Evolutionary conservation across 2,329 filamentous ascomycete species (phyloP).

Genomic region (Aspergillus japonicus): DNA sequence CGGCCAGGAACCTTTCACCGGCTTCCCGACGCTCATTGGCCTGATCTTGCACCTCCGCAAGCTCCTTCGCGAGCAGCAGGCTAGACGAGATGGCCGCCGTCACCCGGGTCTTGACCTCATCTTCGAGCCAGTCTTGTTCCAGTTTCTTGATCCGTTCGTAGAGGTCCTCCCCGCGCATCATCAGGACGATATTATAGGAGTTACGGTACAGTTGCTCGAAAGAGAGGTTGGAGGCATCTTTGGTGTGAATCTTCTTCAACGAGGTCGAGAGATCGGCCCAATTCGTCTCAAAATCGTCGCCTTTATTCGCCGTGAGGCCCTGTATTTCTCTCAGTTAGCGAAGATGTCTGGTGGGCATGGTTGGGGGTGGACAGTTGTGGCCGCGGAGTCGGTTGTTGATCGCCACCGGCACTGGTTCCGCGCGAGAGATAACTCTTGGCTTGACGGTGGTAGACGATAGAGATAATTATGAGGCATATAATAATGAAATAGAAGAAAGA

Average conservation of each 20-base stretch:
- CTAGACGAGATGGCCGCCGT: conserved; percentile 68
- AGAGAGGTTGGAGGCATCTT: conserved; percentile 83
- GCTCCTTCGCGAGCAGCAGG: conserved; percentile 57
- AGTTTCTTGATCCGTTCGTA: conserved; percentile 79
- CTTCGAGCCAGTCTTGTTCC: conserved; percentile 76
- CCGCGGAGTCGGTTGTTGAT: background rate
- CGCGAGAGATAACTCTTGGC: background rate
- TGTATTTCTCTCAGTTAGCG: conserved; percentile 27
- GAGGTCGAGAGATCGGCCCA: conserved; percentile 77
- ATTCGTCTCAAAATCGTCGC: conserved; percentile 77
- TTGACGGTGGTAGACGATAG: conserved; percentile 9
- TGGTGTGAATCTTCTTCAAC: conserved; percentile 83
- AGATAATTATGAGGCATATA: conserved; percentile 5
- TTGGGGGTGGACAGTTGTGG: too few relatives aligned
- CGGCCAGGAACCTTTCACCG: conserved; percentile 78
- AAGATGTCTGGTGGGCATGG: background rate
- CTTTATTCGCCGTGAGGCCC: conserved; percentile 56
- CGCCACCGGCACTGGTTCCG: background rate
- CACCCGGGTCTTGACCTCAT: conserved; percentile 70
- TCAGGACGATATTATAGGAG: conserved; percentile 89
- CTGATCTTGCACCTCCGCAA: conserved; percentile 54
- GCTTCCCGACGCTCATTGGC: conserved; percentile 74
- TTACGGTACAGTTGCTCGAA: conserved; percentile 95
- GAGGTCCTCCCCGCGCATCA: conserved; percentile 77
- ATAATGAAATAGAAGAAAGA: conserved; percentile 17